Percentiles rank a stretch among this genome's conserved stretches.
phyloP scores from a whole-genome alignment of 208 protist species.

The Herpetomonas tarakana region DNA sequence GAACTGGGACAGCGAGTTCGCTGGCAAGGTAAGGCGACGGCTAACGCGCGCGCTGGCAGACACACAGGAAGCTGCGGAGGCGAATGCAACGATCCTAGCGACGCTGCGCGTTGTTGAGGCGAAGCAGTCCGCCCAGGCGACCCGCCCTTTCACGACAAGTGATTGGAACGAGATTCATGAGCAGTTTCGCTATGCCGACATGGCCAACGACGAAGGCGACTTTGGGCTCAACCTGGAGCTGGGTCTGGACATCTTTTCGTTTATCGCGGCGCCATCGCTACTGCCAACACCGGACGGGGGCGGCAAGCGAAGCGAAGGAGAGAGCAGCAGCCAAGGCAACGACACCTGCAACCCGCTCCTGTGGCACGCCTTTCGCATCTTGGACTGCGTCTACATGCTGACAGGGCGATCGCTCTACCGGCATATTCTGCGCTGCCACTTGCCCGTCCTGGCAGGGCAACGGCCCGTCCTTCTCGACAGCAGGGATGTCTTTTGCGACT shows the following conservation, averaged over 20 bases:
- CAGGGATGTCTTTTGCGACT: conserved; percentile 2
- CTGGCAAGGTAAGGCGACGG: not conserved
- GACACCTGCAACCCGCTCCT: conserved; percentile 21
- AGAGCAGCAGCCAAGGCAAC: conserved; percentile 3
- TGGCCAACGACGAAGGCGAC: conserved; percentile 59
- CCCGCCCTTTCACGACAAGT: conserved; percentile 7
- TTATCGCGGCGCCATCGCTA: conserved; percentile 7
- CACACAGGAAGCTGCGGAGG: not conserved
- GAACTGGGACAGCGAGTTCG: conserved; percentile 17
- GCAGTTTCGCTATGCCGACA: conserved; percentile 36
- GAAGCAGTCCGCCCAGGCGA: not conserved
- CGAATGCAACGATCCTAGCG: not conserved
- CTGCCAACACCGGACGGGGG: not conserved
- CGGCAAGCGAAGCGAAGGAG: not conserved
- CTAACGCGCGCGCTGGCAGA: not conserved
- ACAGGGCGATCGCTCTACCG: conserved; percentile 28
- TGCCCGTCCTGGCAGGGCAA: conserved; percentile 23
- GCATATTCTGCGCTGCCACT: conserved; percentile 32
- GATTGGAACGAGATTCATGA: conserved; percentile 18
- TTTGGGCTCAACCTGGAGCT: conserved; percentile 43
- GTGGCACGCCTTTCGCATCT: conserved; percentile 34
- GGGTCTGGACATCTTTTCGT: conserved; percentile 21
- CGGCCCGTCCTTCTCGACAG: conserved; percentile 1
- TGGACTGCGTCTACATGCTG: conserved; percentile 54
- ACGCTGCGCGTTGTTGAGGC: not conserved